Evolutionary conservation across 768 basidiomycete genomes (phyloP).

Genomic region (Neoboletus magnificus): DNA sequence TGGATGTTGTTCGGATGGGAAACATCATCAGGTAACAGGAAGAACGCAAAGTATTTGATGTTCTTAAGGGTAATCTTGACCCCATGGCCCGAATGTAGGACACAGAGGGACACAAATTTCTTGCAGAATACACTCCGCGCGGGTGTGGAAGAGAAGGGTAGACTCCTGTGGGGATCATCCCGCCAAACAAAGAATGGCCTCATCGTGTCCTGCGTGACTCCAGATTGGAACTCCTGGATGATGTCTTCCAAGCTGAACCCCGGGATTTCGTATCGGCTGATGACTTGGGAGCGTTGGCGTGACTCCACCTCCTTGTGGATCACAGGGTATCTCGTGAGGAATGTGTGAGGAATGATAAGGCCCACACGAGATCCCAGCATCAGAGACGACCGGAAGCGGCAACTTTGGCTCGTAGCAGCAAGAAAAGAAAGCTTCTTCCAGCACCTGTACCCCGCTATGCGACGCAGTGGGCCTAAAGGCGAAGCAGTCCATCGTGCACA

Average conservation of each 20-base stretch:
- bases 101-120: slow-evolving; percentile 48
- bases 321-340: slow-evolving; percentile 2
- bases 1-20: slow-evolving; percentile 74
- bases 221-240: slow-evolving; percentile 8
- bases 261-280: slow-evolving; percentile 9
- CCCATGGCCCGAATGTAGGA: not conserved
- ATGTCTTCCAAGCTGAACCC: slow-evolving; percentile 4
- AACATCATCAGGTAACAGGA: slow-evolving; percentile 71
- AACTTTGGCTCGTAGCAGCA: not conserved
- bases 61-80: slow-evolving; percentile 45
- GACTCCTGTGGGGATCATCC: not conserved
- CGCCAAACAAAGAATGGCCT: slow-evolving; percentile 14
- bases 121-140: slow-evolving; percentile 5
- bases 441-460: slow-evolving; percentile 29
- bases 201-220: slow-evolving; percentile 7
- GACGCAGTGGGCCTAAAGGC: slow-evolving; percentile 40
- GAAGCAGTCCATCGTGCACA: slow-evolving; percentile 84
- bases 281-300: slow-evolving; percentile 4
- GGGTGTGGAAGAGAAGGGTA: not conserved
- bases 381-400: slow-evolving; percentile 15
- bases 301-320: slow-evolving; percentile 1
- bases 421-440: slow-evolving; percentile 17
- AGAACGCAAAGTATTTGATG: slow-evolving; percentile 51
- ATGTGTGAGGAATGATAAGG: too few relatives aligned
- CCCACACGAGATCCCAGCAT: slow-evolving; percentile 2